phyloP scores from a whole-genome alignment of 2,329 filamentous ascomycete genomes.

The Fonsecaea erecta region DNA sequence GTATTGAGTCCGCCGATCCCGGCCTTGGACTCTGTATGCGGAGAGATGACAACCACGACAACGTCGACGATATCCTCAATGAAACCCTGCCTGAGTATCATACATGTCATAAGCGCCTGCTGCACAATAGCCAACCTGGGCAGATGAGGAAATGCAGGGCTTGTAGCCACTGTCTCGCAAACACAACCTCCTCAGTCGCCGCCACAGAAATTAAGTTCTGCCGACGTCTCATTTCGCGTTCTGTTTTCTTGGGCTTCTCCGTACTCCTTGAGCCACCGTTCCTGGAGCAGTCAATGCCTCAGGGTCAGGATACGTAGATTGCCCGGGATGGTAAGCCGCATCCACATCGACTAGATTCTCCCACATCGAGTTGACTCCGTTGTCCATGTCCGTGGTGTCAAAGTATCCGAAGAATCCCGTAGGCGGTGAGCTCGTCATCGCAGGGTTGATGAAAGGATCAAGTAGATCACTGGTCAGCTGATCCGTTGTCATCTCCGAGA shows the following conservation, averaged over 20 bases:
- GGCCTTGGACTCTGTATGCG: neutral
- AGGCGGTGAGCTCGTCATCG: slow-evolving; percentile 54
- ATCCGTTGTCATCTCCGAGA: slow-evolving; percentile 36
- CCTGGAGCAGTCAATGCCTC: slow-evolving; percentile 6
- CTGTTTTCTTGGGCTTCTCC: slow-evolving; percentile 29
- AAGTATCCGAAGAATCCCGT: slow-evolving; percentile 39
- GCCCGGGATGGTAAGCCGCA: slow-evolving; percentile 5
- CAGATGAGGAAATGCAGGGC: neutral
- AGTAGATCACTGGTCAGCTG: slow-evolving; percentile 41
- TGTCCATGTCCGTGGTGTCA: slow-evolving; percentile 30
- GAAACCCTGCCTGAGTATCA: slow-evolving; percentile 10
- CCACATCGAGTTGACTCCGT: slow-evolving; percentile 28
- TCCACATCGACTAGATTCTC: slow-evolving; percentile 22
- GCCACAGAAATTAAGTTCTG: neutral
- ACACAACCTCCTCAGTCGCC: neutral
- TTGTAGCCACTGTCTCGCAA: neutral
- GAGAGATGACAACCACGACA: neutral
- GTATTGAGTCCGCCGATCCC: neutral
- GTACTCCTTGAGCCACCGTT: slow-evolving; percentile 8
- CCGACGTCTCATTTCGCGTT: slow-evolving; percentile 11
- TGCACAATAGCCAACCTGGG: neutral
- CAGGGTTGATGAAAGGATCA: slow-evolving; percentile 52
- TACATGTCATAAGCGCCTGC: slow-evolving; percentile 22
- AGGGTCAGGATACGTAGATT: slow-evolving; percentile 28
- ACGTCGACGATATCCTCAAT: neutral